Evolutionary conservation across 768 basidiomycete species (phyloP).

Genomic region (Lactarius deliciosus): DNA sequence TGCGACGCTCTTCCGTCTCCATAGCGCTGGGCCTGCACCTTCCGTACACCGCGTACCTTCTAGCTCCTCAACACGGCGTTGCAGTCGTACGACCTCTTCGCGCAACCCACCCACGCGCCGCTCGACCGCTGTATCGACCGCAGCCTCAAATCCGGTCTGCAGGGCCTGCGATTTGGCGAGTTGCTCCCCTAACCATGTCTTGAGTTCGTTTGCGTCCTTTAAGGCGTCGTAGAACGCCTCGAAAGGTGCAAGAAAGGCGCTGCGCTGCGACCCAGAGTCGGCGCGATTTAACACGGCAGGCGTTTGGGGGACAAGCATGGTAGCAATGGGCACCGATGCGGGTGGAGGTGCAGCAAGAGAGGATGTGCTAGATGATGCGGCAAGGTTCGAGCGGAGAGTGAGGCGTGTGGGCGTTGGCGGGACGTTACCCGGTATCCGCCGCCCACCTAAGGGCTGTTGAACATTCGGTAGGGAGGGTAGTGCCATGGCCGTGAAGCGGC

Average conservation of each 20-base stretch:
- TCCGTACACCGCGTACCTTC: conserved; percentile 46
- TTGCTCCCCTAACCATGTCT: conserved; percentile 73
- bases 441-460: conserved; percentile 20
- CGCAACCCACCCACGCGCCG: conserved; percentile 56
- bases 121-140: conserved; percentile 62
- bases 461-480: conserved; percentile 29
- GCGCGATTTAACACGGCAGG: conserved; percentile 64
- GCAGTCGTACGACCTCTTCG: conserved; percentile 59
- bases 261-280: conserved; percentile 60
- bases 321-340: conserved; percentile 67
- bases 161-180: conserved; percentile 60
- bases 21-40: conserved; percentile 4
- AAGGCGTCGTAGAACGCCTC: conserved; percentile 84
- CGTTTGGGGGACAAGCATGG: conserved; percentile 64
- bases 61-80: conserved; percentile 65
- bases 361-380: conserved; percentile 26
- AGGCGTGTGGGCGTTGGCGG: conserved; percentile 30
- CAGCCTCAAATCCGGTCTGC: conserved; percentile 54
- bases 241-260: conserved; percentile 80
- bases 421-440: conserved; percentile 28
- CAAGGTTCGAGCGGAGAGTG: conserved; percentile 31
- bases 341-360: conserved; percentile 35
- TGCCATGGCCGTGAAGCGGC: conserved; percentile 32
- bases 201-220: conserved; percentile 75
- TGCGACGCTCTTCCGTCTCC: conserved; percentile 32